These are phyloP conservation scores for Sarocladium kiliense DNA, from an alignment of 2,329 filamentous ascomycete species.

Conservation along the genomic window DNA sequence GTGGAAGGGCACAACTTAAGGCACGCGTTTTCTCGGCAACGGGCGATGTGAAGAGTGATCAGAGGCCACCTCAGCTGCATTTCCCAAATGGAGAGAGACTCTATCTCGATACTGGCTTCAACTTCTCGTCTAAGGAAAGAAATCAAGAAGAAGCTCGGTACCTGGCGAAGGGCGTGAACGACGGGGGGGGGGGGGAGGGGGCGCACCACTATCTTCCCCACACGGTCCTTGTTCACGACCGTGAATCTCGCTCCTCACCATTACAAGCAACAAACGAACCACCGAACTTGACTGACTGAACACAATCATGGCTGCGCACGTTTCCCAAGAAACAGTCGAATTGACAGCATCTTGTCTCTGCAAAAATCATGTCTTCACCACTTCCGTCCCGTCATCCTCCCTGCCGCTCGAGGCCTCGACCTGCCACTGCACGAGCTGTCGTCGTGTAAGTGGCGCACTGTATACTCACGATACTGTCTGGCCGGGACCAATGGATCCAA, in stretches of 20 bases:
- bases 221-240: no score
- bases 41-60: no score
- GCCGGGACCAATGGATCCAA: conserved; percentile 24
- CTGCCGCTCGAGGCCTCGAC: conserved; percentile 34
- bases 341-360: conserved; percentile 33
- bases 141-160: no score
- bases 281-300: background rate
- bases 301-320: background rate
- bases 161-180: no score
- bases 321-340: background rate
- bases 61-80: no score
- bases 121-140: no score
- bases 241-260: background rate
- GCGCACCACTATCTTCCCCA: no score
- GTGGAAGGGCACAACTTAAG: no score
- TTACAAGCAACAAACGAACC: background rate
- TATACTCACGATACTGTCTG: conserved; percentile 31
- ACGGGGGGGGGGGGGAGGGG: no score
- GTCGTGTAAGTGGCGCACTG: conserved; percentile 38
- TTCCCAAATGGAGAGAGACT: no score
- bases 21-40: no score
- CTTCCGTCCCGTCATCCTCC: conserved; percentile 23
- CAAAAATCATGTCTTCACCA: conserved; percentile 33
- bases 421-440: conserved; percentile 47
- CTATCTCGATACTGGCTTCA: no score